Evolutionary conservation across 257 asterid species (phyloP).

Genomic region (Gentiana straminea): DNA sequence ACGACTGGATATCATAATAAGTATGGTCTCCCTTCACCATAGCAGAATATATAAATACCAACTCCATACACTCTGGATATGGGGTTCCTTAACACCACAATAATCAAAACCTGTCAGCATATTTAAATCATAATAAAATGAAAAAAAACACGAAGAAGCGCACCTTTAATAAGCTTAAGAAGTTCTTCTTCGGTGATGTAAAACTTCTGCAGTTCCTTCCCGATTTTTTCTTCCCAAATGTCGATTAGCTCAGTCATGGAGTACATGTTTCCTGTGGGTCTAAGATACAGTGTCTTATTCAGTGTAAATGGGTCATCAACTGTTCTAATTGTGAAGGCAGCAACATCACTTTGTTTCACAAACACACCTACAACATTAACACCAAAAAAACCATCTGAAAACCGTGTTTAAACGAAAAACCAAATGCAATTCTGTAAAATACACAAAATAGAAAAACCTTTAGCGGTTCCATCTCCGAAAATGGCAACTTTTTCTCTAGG

Average conservation of each 20-base stretch:
- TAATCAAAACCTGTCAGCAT: not conserved
- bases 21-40: constrained; percentile 87
- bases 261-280: constrained; percentile 69
- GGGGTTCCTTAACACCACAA: constrained; percentile 44
- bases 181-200: constrained; percentile 51
- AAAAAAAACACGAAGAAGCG: not conserved
- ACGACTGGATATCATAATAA: constrained; percentile 39
- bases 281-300: constrained; percentile 50
- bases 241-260: constrained; percentile 72
- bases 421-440: too few species aligned
- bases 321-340: constrained; percentile 68
- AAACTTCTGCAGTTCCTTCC: constrained; percentile 43
- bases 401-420: not conserved
- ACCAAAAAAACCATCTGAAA: not conserved
- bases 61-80: constrained; percentile 66
- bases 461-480: constrained; percentile 70
- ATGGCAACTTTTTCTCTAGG: constrained; percentile 69
- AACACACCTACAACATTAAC: constrained; percentile 42
- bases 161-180: constrained; percentile 52
- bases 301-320: constrained; percentile 69
- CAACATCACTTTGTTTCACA: constrained; percentile 71
- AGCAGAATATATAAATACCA: constrained; percentile 70
- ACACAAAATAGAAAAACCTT: constrained; percentile 26
- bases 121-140: not conserved
- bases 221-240: constrained; percentile 77